These are phyloP conservation scores for Phytophthora sojae DNA, from an alignment of 352 stramenopile genomes.

Conservation along the genomic window DNA sequence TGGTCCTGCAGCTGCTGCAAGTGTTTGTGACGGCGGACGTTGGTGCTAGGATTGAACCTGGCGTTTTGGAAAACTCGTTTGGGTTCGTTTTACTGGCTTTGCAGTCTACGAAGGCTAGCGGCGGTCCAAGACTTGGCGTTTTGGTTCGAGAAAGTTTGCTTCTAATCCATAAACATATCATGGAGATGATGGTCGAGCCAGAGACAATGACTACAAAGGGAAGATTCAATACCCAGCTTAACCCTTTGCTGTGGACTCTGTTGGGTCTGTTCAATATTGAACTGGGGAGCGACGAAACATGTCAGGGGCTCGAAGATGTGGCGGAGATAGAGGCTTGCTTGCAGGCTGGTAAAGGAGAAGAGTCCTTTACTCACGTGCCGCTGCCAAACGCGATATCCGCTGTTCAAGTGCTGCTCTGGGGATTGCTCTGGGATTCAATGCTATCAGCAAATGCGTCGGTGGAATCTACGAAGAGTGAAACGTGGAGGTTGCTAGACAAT, in stretches of 20 bases:
- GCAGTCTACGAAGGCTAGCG: background rate
- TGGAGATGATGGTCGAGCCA: constrained; percentile 29
- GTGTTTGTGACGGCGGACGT: constrained; percentile 9
- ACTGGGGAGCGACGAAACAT: constrained; percentile 13
- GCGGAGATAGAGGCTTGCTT: constrained; percentile 17
- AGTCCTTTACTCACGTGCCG: background rate
- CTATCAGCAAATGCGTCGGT: constrained; percentile 7
- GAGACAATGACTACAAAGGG: constrained; percentile 17
- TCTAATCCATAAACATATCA: constrained; percentile 37
- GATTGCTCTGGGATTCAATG: constrained; percentile 38
- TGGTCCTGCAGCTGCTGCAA: constrained; percentile 25
- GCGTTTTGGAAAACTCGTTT: constrained; percentile 20
- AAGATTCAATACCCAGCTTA: constrained; percentile 1
- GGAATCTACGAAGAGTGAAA: constrained; percentile 19
- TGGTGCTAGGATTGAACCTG: background rate
- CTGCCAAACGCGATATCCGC: constrained; percentile 20
- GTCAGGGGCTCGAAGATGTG: constrained; percentile 23
- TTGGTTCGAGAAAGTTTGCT: constrained; percentile 40
- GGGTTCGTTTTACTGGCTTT: constrained; percentile 9
- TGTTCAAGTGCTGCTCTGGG: constrained; percentile 41
- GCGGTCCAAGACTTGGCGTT: background rate
- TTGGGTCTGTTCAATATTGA: constrained; percentile 25
- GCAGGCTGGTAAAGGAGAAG: background rate
- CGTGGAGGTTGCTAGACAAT: constrained; percentile 28
- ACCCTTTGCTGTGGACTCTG: constrained; percentile 28